A percentile compares a stretch with the other conserved stretches of the same genome.
These are phyloP conservation scores for Termitomyces sp. DNA, from an alignment of 768 basidiomycete species.

Conservation along the genomic window DNA sequence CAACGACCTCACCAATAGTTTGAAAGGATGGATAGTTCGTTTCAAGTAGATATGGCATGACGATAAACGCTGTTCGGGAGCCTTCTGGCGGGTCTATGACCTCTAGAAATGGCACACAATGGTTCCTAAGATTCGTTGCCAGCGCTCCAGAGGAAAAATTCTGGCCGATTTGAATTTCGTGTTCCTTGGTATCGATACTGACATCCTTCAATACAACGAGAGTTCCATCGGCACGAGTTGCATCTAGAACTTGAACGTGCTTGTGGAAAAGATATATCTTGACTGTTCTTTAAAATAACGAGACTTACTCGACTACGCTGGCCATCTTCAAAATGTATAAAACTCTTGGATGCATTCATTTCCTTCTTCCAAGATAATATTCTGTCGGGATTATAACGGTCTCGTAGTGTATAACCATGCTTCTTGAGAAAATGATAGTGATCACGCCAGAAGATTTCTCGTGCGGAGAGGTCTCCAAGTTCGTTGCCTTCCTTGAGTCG, in stretches of 20 bases:
- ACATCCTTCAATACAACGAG: no score
- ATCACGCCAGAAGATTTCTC: neutral
- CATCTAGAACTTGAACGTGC: conserved; percentile 3
- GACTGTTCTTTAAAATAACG: neutral
- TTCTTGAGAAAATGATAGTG: no score
- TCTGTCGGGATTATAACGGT: neutral
- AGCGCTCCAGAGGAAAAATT: conserved; percentile 13
- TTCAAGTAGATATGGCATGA: neutral
- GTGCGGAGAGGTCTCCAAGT: neutral
- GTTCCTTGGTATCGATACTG: conserved; percentile 2
- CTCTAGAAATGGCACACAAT: neutral
- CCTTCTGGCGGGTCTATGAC: neutral
- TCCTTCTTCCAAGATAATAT: neutral
- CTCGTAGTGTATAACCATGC: no score
- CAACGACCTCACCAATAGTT: neutral
- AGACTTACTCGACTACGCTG: neutral
- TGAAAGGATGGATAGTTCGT: neutral
- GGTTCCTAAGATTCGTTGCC: neutral
- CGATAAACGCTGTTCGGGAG: neutral
- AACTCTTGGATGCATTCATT: neutral
- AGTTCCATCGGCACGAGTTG: no score
- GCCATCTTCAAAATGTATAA: neutral
- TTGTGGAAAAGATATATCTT: neutral
- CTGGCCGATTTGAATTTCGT: conserved; percentile 22
- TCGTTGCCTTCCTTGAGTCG: neutral